Evolutionary conservation across 2,329 filamentous ascomycete species (phyloP), one percentile per base, ranked within the genome.

Genomic region (Erysiphe neolycopersici): DNA sequence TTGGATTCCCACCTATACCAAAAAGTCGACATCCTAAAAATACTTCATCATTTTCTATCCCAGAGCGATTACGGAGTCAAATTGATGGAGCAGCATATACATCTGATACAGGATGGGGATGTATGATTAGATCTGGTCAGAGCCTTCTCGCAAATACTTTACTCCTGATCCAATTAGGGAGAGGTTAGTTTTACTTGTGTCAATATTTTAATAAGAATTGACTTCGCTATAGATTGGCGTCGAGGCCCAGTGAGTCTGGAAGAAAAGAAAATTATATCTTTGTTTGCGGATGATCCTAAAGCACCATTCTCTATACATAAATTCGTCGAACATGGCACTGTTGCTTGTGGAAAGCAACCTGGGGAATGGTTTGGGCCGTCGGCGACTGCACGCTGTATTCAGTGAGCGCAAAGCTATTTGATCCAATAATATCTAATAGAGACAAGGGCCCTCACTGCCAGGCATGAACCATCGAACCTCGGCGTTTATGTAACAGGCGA

Each of bases 281-380:
- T 87, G 39, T 98, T 98, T 53, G 82, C 87, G 19, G 89, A 98
- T 54, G 76, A 87, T 48, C 73, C 81, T 2, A 69, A 68, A 50
- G 84, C 89, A 3, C 82, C 84, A 0, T 95, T 92, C 57, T 95
- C 87, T 1, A 83, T 98, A 52, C 89, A 98, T 55, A 81, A 77
- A 48, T 98, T 98, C 54, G 89, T 98, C 32, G 68, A 76, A 43
- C 79, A 93, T 52, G 89, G 89, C 16, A 84, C 84, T 19, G 67
- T 70, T 32, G 77, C 79, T 2, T 98, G 89, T 59, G 85, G 83
- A 4, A 95, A 93, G 60, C 81, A 91, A 54, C 89, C 89, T 0
- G 89, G 89, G 33, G 83, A 95, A 61, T 98, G 89, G 89, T 98
- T 98, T 61, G 89, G 89, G 0, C 89, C 89, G n/a, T 94, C 84